Conservation (phyloP, 2,329 filamentous ascomycete species). For the Aspergillus fructus region DNA sequence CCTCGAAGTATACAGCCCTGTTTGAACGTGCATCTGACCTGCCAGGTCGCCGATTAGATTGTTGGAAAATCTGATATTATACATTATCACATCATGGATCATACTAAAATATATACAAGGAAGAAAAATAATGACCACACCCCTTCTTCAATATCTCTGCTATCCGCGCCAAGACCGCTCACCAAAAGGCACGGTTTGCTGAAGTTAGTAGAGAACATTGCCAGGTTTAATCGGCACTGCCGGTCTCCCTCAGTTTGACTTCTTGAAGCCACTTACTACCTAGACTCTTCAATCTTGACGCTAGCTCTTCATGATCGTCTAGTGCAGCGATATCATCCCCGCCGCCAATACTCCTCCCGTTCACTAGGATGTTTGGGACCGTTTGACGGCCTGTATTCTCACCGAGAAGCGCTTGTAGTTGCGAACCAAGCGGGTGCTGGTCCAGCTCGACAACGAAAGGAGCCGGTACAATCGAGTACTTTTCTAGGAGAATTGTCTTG, state of each 20-base stretch:
- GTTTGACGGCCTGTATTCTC: slow-evolving; percentile 77
- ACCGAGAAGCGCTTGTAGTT: slow-evolving; percentile 69
- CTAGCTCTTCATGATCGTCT: slow-evolving; percentile 65
- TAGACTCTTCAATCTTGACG: slow-evolving; percentile 69
- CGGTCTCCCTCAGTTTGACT: slow-evolving; percentile 24
- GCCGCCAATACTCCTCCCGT: slow-evolving; percentile 85
- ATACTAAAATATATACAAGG: slow-evolving; percentile 6
- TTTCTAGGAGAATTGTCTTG: slow-evolving; percentile 78
- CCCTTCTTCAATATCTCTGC: background rate
- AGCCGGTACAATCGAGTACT: slow-evolving; percentile 77
- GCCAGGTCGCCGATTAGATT: background rate
- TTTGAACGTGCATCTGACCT: background rate
- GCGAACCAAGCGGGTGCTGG: slow-evolving; percentile 68
- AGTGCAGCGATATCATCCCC: slow-evolving; percentile 80
- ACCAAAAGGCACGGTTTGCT: background rate
- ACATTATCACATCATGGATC: background rate
- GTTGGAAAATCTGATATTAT: background rate
- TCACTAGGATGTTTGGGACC: slow-evolving; percentile 88
- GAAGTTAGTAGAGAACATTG: background rate
- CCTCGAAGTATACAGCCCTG: background rate
- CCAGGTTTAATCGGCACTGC: background rate
- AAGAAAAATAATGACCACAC: background rate
- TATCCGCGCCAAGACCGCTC: slow-evolving; percentile 1
- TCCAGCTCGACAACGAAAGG: slow-evolving; percentile 93
- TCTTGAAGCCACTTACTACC: slow-evolving; percentile 65